Evolutionary conservation across 2,329 filamentous ascomycete species (phyloP), one percentile per base, ranked within the genome.

Genomic region (Elsinoe ampelina): DNA sequence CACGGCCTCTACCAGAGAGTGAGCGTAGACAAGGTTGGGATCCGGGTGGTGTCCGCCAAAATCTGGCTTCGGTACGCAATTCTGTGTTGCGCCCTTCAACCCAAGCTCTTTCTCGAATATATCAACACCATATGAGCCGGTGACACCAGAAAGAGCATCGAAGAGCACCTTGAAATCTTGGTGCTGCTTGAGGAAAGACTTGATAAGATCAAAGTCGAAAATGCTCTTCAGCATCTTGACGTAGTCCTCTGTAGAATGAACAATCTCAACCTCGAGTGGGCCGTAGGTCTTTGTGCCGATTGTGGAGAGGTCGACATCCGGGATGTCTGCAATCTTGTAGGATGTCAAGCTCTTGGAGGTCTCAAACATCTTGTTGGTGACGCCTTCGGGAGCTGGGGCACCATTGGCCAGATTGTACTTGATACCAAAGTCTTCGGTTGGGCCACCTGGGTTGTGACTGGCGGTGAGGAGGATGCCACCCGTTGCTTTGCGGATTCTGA

Each of bases 381-480:
- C 89, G 56, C 87, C 86, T 74, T 98, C 93, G 58, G 93, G 93
- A 57, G 93, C 93, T 42, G 93, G 93, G 57, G 91, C 93, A 66
- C 93, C 93, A 69, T 98, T 97, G 72, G 89, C 80, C 59, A 98
- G 80, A 80, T 98, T 98, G 82, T 98, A 98, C 79, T 98, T 98
- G 84, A 98, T 98, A 66, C 93, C 93, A 67, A 98, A 98, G 75
- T 98, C 93, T 71, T 93, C 87, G 65, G 83, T 86, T 61, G 93
- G 93, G 54, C 91, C 93, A 73, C 93, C 93, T 60, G 93, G 91
- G 77, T 98, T 98, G 80, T 98, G 93, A 72, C 90, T 95, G 65
- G 93, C 93, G 61, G 93, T 98, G 74, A 98, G 78, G 60, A 98
- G 80, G 68, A 98, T 98, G 70, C 93, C 93, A 68, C 93, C 93